Base-by-base conservation (phyloP, 1,284 basidiomycete genomes). In the Pascua sp. region DNA sequence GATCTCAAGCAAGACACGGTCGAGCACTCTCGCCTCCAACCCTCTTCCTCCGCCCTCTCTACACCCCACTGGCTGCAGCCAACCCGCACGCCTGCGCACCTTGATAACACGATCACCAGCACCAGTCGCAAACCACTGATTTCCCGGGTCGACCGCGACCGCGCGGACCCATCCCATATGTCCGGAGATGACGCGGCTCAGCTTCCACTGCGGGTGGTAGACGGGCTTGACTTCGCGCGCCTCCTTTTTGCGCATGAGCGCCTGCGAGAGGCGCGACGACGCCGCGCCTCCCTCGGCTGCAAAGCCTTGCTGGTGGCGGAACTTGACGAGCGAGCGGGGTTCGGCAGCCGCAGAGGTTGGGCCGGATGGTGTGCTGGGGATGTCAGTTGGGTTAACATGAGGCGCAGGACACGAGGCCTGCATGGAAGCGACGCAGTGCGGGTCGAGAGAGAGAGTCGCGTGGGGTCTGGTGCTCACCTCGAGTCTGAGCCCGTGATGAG, bases 151-250 rank as follows among this genome's bases (percentile, higher is more conserved):
- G 45, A 98, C 92, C 1, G 95, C 91, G 15, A 91, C 87, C 66
- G 88, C 89, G 56, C 95, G 85, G n/a, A 98, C 95, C 96, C 96
- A 98, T 9, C 96, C 95, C 63, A 98, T 79, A 77, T 99, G 95
- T 0, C 95, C 95, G 1, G 93, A 97, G 62, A 98, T 98, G 69
- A 99, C 96, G 52, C 94, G 89, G 66, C 88, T 83, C 53, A 99
- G 86, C 78, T 97, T 97, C 95, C 95, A 57, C 68, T 88, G 89
- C 8, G 95, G 85, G 69, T 99, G 95, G 73, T 91, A 97, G 9
- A 87, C 89, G 2, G 95, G 96, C 76, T 97, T 95, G 68, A 96
- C 85, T 38, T 89, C 90, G 39, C 91, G 84, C 5, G 89, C 90
- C 56, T 91, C 91, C 80, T 95, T 92, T 78, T 94, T 90, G 18